Percentiles rank a stretch among this genome's conserved stretches.
These are phyloP conservation scores for Echria macrotheca DNA, from an alignment of 495 filamentous ascomycete genomes.

Conservation along the genomic window DNA sequence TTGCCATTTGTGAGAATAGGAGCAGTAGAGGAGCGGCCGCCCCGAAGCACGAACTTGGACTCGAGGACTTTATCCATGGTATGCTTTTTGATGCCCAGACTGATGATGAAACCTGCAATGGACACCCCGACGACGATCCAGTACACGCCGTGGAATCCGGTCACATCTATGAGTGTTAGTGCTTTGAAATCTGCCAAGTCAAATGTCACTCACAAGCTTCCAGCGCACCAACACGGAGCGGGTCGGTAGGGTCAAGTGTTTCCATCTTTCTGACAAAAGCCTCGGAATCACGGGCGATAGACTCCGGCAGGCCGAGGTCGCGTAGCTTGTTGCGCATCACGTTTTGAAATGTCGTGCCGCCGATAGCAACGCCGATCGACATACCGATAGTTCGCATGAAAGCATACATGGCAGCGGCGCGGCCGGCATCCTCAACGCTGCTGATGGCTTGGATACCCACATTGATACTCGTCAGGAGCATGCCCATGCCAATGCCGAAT, in stretches of 20 bases:
- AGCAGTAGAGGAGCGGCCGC: no score
- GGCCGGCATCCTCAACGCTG: slow-evolving; percentile 43
- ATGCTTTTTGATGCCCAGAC: slow-evolving; percentile 19
- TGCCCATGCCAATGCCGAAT: slow-evolving; percentile 50
- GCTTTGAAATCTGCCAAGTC: background rate
- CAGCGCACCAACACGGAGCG: slow-evolving; percentile 18
- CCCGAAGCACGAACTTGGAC: slow-evolving; percentile 22
- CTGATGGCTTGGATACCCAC: slow-evolving; percentile 51
- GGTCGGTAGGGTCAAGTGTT: slow-evolving; percentile 19
- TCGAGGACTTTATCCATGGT: slow-evolving; percentile 27
- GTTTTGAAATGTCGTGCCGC: slow-evolving; percentile 58
- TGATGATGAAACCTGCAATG: slow-evolving; percentile 15
- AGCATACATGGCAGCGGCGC: slow-evolving; percentile 53
- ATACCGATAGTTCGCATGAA: slow-evolving; percentile 59
- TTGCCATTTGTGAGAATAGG: no score
- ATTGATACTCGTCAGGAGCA: slow-evolving; percentile 46
- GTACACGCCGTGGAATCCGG: slow-evolving; percentile 26
- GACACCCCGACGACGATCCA: slow-evolving; percentile 21
- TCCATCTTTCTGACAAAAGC: slow-evolving; percentile 37
- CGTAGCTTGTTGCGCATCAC: slow-evolving; percentile 43
- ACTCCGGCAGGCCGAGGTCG: slow-evolving; percentile 30
- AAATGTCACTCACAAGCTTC: slow-evolving; percentile 18
- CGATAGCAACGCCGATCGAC: slow-evolving; percentile 58
- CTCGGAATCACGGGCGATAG: slow-evolving; percentile 40
- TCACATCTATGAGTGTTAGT: slow-evolving; percentile 10